Evolutionary conservation across 805 yeast genomes (phyloP), one percentile per base, ranked within the genome.

Genomic region (Pichia manshurica): DNA sequence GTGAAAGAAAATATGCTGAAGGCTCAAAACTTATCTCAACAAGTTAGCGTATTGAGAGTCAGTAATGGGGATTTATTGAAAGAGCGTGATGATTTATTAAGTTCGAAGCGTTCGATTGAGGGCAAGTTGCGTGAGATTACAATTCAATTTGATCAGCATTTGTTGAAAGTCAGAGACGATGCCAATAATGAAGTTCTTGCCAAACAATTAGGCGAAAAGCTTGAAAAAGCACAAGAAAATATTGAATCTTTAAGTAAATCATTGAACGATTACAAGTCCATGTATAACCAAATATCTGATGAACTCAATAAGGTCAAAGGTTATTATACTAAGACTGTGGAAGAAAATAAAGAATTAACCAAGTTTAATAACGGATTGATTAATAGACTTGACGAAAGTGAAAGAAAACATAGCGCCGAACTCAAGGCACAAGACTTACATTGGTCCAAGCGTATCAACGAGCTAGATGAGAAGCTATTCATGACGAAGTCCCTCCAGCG

Each of bases 341-440:
- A 85, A 61, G 93, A 85, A 58, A 84, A 82, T 56, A 81, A 79
- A 56, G 75, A 84, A 1, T 59, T 84, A 38, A 77, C 75, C 23
- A 81, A 72, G 51, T 73, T 72, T 50, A 79, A 82, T 55, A 64
- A 65, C 32, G 78, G 79, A 42, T 63, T 84, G 52, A 71, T 67
- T 45, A 47, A 50, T 15, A 76, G 77, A 53, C 66, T 78, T 10
- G 61, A 68, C 25, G 69, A 66, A 5, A 57, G 77, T 23, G 81
- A 81, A 53, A 67, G 65, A 1, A 75, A 77, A 49, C 62, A 77
- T 47, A 69, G 73, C 23, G 74, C 74, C 35, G 83, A 81, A 56
- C 73, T 77, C 53, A 75, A 69, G 19, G 61, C 70, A 12, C 78
- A 73, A 53, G 57, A 70, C 47, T 67, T 73, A 52, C 78, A 74